phyloP scores from a whole-genome alignment of 208 protist genomes.

The Crithidia brevicula region DNA sequence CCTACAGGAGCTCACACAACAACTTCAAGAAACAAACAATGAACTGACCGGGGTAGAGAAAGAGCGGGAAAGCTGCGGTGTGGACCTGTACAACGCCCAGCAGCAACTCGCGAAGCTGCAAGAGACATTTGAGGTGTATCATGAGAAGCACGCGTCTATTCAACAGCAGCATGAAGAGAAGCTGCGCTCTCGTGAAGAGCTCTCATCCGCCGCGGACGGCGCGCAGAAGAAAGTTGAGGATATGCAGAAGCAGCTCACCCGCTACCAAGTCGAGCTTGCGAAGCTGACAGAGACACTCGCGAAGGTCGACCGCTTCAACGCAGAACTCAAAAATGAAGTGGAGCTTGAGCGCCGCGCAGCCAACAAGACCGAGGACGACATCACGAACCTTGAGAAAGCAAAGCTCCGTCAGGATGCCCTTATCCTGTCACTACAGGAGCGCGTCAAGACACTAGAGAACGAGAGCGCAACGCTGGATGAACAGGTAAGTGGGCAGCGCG shows the following conservation, averaged over 20 bases:
- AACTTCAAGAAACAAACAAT: slow-evolving; percentile 86
- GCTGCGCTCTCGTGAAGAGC: slow-evolving; percentile 66
- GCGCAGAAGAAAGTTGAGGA: slow-evolving; percentile 87
- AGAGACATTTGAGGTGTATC: slow-evolving; percentile 88
- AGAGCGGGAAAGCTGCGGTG: slow-evolving; percentile 90
- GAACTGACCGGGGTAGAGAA: slow-evolving; percentile 79
- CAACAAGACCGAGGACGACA: slow-evolving; percentile 96
- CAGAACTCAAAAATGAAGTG: slow-evolving; percentile 94
- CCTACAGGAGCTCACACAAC: slow-evolving; percentile 83
- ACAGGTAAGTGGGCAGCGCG: slow-evolving; percentile 87
- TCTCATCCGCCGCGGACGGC: slow-evolving; percentile 53
- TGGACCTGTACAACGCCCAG: slow-evolving; percentile 96
- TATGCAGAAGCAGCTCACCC: slow-evolving; percentile 86
- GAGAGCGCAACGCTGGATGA: slow-evolving; percentile 80
- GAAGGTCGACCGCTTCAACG: slow-evolving; percentile 95
- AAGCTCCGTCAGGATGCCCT: slow-evolving; percentile 95
- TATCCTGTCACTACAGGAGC: slow-evolving; percentile 88
- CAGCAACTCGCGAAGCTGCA: slow-evolving; percentile 95
- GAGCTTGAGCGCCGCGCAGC: slow-evolving; percentile 93
- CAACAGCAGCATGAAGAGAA: slow-evolving; percentile 86
- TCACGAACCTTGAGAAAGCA: slow-evolving; percentile 91
- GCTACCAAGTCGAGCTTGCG: slow-evolving; percentile 90
- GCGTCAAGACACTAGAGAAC: slow-evolving; percentile 85
- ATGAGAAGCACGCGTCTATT: slow-evolving; percentile 83
- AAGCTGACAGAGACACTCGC: slow-evolving; percentile 91